These are phyloP conservation scores for Sclerotiophoma versabilis DNA, from an alignment of 2,329 filamentous ascomycete genomes.

Conservation along the genomic window DNA sequence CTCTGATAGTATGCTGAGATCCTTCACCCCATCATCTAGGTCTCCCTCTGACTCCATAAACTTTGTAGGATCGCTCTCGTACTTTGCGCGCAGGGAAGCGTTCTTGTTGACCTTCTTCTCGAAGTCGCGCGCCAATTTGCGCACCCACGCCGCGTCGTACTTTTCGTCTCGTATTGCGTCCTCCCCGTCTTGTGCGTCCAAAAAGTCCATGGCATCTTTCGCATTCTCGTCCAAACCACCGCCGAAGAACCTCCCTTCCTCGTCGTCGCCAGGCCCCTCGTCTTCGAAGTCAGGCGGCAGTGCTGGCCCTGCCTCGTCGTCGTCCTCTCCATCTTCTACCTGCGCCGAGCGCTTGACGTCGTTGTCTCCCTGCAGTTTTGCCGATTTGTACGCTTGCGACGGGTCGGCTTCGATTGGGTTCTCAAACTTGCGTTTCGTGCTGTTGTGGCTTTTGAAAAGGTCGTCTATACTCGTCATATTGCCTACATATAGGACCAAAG, in stretches of 20 bases:
- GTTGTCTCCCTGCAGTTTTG: constrained; percentile 60
- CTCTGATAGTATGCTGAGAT: constrained; percentile 83
- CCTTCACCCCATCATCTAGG: constrained; percentile 82
- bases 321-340: constrained; percentile 57
- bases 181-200: constrained; percentile 70
- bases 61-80: constrained; percentile 79
- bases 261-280: constrained; percentile 68
- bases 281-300: constrained; percentile 63
- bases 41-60: constrained; percentile 88
- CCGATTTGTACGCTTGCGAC: constrained; percentile 67
- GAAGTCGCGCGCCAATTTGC: constrained; percentile 80
- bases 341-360: constrained; percentile 59
- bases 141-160: constrained; percentile 84
- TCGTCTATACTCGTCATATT: constrained; percentile 68
- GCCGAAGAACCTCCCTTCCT: constrained; percentile 95
- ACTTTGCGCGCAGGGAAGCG: constrained; percentile 84
- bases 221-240: constrained; percentile 85
- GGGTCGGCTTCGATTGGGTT: constrained; percentile 60
- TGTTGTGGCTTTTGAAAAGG: constrained; percentile 65
- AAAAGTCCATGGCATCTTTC: constrained; percentile 83
- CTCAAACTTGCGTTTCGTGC: constrained; percentile 68
- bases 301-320: constrained; percentile 60
- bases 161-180: constrained; percentile 69
- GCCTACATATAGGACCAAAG: neutral
- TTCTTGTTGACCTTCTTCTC: constrained; percentile 93